Evolutionary conservation across 1,139 yeast species (phyloP), one percentile per base, ranked within the genome.

Genomic region (Scheffersomyces segobiensis): DNA sequence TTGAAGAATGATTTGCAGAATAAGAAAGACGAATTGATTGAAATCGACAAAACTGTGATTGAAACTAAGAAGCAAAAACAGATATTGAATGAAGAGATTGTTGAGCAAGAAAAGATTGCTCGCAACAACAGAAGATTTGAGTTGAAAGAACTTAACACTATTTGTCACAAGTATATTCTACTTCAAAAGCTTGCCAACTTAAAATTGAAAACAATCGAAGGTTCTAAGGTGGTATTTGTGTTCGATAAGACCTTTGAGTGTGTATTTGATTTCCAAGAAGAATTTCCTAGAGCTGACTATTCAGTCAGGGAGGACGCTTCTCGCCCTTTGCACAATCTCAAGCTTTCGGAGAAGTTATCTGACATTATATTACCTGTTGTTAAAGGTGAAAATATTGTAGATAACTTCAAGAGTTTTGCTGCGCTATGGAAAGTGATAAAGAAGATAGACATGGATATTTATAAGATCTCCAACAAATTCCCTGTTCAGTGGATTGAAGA

Each of bases 391-490:
- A 46, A 54, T 67, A 63, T 55, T 55, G 56, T 42, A 32, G 64
- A 65, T 47, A 57, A 60, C 18, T 66, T 72, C 52, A 56, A 56
- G 10, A 55, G 55, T 10, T 68, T 76, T 57, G 59, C 59, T 19
- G 57, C 55, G 1, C 52, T 60, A 21, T 77, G 79, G 74, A 53
- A 55, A 1, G 57, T 56, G 21, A 62, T 74, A 20, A 63, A 62
- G 46, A 55, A 57, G 20, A 55, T 78, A 5, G 81, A 78, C 61
- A 26, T 56, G 4, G 77, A 72, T 46, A 60, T 78, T 5, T 71
- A 68, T 65, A 68, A 66, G 52, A 61, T 76, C 4, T 69, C 76
- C 3, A 61, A 75, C 46, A 72, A 69, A 55, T 74, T 62, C 58
- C 81, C 81, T 0, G 58, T 72, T 5, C 52, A 60, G 6, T 53